Base-by-base conservation (phyloP, 768 basidiomycete genomes). In the Candolleomyces aberdarensis region DNA sequence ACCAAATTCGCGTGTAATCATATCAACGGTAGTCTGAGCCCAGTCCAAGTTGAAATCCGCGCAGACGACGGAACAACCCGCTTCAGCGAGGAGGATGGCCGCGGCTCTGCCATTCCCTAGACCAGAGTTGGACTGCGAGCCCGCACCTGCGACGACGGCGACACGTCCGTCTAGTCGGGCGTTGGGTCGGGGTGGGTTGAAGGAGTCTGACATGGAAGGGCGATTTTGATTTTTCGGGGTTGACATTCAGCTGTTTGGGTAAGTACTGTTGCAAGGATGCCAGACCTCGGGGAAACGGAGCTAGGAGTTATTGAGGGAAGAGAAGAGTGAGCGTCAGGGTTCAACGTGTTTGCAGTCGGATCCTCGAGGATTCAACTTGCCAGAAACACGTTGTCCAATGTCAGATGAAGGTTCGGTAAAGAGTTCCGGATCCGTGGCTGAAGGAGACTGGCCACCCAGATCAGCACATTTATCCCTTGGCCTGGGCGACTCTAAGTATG, bases 91-190 rank as follows among this genome's bases (percentile, higher is more conserved):
- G 19, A 80, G 71, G 52, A 78, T 76, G 3, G 77, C 71, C 0
- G 77, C 71, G 14, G 77, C 78, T 14, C 77, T 70, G 11, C 78
- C 78, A 54, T 78, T 80, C 9, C 78, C 78, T 10, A 80, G 76
- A 14, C 78, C 77, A 29, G 36, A 36, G 36, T 61, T 61, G 6
- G 75, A 69, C 62, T 72, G 70, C 9, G 77, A 78, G 2, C 78
- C 78, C 13, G 78, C 76, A 6, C 77, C 78, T 8, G 77, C 77
- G 50, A 80, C 74, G 57, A 78, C 77, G 8, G 78, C 77, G 17
- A 78, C 76, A 20, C 71, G 68, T 1, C 72, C 75, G 48, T 60
- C 13, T 15, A 75, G 70, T 14, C 70, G 72, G 22, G 67, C 67
- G 9, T 73, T 72, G 48, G 76, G 77, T 20, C 76, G 72, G 46